Conservation (phyloP, 257 asterid species). For the Solanum peruvianum region DNA sequence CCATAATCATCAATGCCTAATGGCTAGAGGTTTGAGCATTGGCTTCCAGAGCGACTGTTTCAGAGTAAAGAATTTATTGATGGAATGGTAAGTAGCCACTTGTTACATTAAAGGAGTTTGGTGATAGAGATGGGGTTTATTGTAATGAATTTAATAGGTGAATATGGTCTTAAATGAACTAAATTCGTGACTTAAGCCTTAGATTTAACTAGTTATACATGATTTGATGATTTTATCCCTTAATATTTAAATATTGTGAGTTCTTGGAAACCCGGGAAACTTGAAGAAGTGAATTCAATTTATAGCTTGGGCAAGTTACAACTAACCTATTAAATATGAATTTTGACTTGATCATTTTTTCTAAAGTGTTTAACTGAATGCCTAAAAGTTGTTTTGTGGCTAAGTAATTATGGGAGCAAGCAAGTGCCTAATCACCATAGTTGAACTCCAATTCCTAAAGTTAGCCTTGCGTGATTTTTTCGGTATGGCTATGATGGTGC, state of each 20-base stretch:
- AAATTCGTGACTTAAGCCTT: neutral
- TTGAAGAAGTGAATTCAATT: neutral
- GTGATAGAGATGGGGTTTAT: neutral
- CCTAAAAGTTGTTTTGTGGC: neutral
- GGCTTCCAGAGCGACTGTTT: too few relatives aligned
- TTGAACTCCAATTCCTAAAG: neutral
- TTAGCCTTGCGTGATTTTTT: neutral
- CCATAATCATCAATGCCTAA: too few relatives aligned
- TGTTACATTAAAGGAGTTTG: neutral
- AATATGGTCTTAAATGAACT: neutral
- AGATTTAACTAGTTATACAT: neutral
- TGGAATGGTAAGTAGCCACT: neutral
- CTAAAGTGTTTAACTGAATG: neutral
- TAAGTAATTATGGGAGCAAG: neutral
- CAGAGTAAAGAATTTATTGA: neutral
- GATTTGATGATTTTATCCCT: neutral
- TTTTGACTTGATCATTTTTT: neutral
- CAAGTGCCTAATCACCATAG: neutral
- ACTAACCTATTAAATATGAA: neutral
- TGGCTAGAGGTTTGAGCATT: too few relatives aligned
- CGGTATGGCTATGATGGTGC: neutral
- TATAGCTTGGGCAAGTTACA: neutral
- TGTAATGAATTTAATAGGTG: neutral
- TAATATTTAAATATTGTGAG: neutral
- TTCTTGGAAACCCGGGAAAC: neutral